Evolutionary conservation across 352 stramenopile species (phyloP).

Genomic region (Achlya hypogyna): DNA sequence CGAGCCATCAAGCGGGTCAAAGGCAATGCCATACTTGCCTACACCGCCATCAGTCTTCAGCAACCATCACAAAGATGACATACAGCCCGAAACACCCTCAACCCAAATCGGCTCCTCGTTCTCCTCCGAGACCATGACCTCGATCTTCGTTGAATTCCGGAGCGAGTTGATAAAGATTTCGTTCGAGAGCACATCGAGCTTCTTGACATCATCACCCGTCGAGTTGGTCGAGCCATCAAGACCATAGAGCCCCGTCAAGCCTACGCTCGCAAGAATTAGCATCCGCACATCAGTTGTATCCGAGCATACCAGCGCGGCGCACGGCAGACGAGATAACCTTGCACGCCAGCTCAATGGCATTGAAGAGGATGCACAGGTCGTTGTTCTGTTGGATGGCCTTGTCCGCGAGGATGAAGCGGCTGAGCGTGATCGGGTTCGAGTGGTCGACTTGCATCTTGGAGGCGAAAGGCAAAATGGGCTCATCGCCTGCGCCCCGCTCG

Average conservation of each 20-base stretch:
- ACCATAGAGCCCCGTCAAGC: constrained; percentile 84
- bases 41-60: not conserved
- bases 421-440: constrained; percentile 89
- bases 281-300: not conserved
- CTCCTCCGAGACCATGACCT: constrained; percentile 97
- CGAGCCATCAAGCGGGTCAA: constrained; percentile 97
- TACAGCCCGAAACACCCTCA: constrained; percentile 38
- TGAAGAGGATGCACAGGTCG: constrained; percentile 93
- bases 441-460: constrained; percentile 40
- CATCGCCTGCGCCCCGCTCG: not conserved
- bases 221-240: constrained; percentile 96
- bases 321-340: constrained; percentile 97
- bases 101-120: constrained; percentile 97
- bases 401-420: constrained; percentile 88
- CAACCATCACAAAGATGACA: constrained; percentile 4
- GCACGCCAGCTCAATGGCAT: constrained; percentile 92
- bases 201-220: constrained; percentile 98
- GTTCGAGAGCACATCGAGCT: constrained; percentile 98
- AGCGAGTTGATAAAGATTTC: constrained; percentile 98
- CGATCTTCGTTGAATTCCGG: constrained; percentile 94
- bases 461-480: not conserved
- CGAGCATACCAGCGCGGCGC: constrained; percentile 81
- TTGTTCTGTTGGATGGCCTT: constrained; percentile 90
- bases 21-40: constrained; percentile 96
- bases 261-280: not conserved